Evolutionary conservation across 2,329 filamentous ascomycete genomes (phyloP).

Genomic region (Sporothrix brasiliensis): DNA sequence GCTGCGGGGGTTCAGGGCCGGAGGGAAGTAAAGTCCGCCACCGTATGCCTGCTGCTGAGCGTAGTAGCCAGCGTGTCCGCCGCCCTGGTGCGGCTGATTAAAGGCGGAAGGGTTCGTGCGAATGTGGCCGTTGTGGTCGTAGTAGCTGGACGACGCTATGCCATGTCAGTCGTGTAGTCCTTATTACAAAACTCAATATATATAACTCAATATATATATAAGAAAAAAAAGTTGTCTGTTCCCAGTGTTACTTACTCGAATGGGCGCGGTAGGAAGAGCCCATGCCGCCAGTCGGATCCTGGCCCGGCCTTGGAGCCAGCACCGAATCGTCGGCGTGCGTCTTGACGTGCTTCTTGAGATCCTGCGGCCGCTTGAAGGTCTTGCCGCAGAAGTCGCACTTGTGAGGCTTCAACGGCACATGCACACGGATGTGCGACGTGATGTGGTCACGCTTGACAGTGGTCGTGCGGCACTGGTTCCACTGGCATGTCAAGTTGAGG

Average conservation of each 20-base stretch:
- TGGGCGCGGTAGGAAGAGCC: constrained; percentile 56
- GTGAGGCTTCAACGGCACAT: constrained; percentile 98
- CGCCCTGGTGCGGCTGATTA: constrained; percentile 58
- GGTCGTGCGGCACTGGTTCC: constrained; percentile 93
- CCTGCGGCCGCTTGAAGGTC: constrained; percentile 97
- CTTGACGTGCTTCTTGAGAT: constrained; percentile 99
- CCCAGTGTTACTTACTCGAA: constrained; percentile 52
- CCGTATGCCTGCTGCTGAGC: constrained; percentile 59
- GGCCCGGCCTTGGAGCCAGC: constrained; percentile 54
- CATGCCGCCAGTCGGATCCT: constrained; percentile 57
- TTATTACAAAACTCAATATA: background rate
- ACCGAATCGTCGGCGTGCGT: constrained; percentile 96
- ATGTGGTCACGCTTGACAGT: constrained; percentile 99
- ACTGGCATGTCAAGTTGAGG: constrained; percentile 93
- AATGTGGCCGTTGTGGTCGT: constrained; percentile 67
- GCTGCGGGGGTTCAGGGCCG: constrained; percentile 57
- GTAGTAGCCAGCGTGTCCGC: constrained; percentile 56
- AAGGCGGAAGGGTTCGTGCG: constrained; percentile 59
- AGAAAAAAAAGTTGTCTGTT: constrained; percentile 30
- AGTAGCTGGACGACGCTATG: constrained; percentile 60
- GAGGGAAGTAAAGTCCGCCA: constrained; percentile 73
- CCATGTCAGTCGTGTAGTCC: constrained; percentile 22
- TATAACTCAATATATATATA: background rate
- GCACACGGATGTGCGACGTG: constrained; percentile 96
- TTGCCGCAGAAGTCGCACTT: constrained; percentile 99